These are phyloP conservation scores for Fomitopsis betulina DNA, from an alignment of 1,284 basidiomycete genomes.

Conservation along the genomic window DNA sequence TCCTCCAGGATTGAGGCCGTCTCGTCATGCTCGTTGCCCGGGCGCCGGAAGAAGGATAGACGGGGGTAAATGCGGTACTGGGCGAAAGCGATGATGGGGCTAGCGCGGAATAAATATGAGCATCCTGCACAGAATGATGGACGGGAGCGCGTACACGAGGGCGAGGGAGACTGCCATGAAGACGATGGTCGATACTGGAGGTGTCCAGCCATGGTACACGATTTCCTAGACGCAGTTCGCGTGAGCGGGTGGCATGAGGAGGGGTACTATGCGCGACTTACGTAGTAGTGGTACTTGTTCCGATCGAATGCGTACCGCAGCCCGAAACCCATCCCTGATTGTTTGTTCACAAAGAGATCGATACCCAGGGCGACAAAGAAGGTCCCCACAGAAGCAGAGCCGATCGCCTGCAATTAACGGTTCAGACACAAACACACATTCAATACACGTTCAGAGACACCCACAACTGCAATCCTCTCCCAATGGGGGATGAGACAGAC, in stretches of 20 bases:
- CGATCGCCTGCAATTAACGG: constrained; percentile 24
- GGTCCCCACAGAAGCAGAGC: constrained; percentile 52
- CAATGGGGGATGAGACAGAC: constrained; percentile 35
- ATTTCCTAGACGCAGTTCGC: constrained; percentile 9
- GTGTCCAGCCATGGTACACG: constrained; percentile 15
- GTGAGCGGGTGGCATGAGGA: not conserved
- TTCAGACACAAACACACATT: constrained; percentile 24
- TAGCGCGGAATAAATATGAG: constrained; percentile 3
- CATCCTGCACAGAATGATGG: not conserved
- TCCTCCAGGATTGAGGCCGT: not conserved
- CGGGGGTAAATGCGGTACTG: constrained; percentile 19
- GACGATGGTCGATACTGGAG: constrained; percentile 15
- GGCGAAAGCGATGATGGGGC: constrained; percentile 23
- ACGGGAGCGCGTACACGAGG: constrained; percentile 13
- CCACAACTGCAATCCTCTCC: constrained; percentile 50
- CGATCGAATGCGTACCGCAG: constrained; percentile 59
- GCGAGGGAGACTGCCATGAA: constrained; percentile 21
- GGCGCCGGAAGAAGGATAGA: not conserved
- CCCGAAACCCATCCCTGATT: constrained; percentile 58
- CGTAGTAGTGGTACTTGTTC: constrained; percentile 51
- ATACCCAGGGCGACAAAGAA: constrained; percentile 52
- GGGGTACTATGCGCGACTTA: constrained; percentile 27
- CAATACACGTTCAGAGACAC: constrained; percentile 19
- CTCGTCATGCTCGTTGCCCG: constrained; percentile 1
- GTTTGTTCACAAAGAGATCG: constrained; percentile 52